Evolutionary conservation across 495 filamentous ascomycete genomes (phyloP).

Genomic region (Penicillium desertorum): DNA sequence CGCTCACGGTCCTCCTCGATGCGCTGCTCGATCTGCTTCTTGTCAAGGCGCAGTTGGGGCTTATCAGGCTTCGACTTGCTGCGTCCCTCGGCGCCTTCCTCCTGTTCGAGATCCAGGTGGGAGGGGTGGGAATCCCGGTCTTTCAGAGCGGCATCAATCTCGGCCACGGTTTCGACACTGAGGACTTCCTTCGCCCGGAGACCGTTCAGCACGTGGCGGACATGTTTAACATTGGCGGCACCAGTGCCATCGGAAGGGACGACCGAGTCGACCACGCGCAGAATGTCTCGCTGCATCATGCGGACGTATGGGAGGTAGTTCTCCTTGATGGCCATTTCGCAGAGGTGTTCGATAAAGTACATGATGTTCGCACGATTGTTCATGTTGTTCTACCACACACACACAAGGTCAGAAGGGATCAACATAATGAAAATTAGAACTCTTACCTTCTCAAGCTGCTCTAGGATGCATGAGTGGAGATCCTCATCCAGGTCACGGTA

Average conservation of each 20-base stretch:
- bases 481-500: conserved; percentile 93
- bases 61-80: conserved; percentile 30
- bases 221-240: conserved; percentile 91
- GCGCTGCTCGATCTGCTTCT: conserved; percentile 85
- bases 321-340: conserved; percentile 78
- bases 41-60: conserved; percentile 62
- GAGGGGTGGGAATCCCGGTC: conserved; percentile 61
- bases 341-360: conserved; percentile 96
- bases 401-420: background rate
- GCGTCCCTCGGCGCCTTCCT: conserved; percentile 31
- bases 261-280: conserved; percentile 78
- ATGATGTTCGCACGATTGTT: conserved; percentile 98
- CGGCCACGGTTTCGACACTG: conserved; percentile 61
- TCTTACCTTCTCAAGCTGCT: conserved; percentile 82
- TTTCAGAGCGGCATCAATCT: conserved; percentile 78
- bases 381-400: conserved; percentile 70
- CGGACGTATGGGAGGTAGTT: conserved; percentile 73
- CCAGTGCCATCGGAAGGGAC: conserved; percentile 86
- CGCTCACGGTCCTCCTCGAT: conserved; percentile 97
- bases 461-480: conserved; percentile 92
- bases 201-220: conserved; percentile 71
- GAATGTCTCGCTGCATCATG: conserved; percentile 93
- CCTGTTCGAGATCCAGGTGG: conserved; percentile 42
- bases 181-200: conserved; percentile 68
- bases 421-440: background rate